phyloP scores from a whole-genome alignment of 148 eudicot species.

The Rhododendron simsii region DNA sequence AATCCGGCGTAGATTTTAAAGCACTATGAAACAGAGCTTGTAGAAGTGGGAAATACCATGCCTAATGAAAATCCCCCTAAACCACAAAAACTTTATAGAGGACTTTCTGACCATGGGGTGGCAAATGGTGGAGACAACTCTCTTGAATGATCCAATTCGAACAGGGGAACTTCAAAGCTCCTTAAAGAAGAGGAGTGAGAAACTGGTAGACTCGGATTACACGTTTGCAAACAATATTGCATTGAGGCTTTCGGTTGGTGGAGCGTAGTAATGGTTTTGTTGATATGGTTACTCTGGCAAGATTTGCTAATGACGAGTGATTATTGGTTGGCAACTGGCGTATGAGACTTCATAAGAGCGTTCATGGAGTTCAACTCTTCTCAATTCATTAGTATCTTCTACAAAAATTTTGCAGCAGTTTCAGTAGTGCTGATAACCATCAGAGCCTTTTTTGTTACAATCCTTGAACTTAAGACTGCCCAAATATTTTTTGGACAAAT shows the following conservation, averaged over 20 bases:
- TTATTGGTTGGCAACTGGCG: slow-evolving; percentile 64
- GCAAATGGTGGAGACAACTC: slow-evolving; percentile 37
- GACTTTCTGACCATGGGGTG: slow-evolving; percentile 25
- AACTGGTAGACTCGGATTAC: slow-evolving; percentile 67
- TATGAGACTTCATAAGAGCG: slow-evolving; percentile 68
- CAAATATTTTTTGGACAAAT: slow-evolving; percentile 60
- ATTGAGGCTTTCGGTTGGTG: slow-evolving; percentile 95
- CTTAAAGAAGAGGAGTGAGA: slow-evolving; percentile 86
- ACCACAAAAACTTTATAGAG: slow-evolving; percentile 24
- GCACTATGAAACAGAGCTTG: slow-evolving; percentile 78
- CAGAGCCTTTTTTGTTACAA: slow-evolving; percentile 39
- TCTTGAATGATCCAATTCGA: slow-evolving; percentile 26
- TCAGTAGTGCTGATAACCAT: slow-evolving; percentile 42
- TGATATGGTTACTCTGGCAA: slow-evolving; percentile 64
- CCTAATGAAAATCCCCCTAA: slow-evolving; percentile 28
- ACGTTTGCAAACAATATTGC: slow-evolving; percentile 67
- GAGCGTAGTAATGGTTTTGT: slow-evolving; percentile 50
- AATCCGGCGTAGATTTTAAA: slow-evolving; percentile 62
- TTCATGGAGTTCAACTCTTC: slow-evolving; percentile 54
- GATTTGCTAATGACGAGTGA: slow-evolving; percentile 65
- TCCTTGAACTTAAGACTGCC: slow-evolving; percentile 47
- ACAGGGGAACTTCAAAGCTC: slow-evolving; percentile 54
- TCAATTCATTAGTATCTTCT: slow-evolving; percentile 43
- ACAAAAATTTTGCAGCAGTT: slow-evolving; percentile 48
- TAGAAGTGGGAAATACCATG: slow-evolving; percentile 43